A percentile compares a stretch with the other conserved stretches of the same genome.
These are phyloP conservation scores for Areca catechu DNA, from an alignment of 176 grass and related monocot genomes.

Conservation along the genomic window DNA sequence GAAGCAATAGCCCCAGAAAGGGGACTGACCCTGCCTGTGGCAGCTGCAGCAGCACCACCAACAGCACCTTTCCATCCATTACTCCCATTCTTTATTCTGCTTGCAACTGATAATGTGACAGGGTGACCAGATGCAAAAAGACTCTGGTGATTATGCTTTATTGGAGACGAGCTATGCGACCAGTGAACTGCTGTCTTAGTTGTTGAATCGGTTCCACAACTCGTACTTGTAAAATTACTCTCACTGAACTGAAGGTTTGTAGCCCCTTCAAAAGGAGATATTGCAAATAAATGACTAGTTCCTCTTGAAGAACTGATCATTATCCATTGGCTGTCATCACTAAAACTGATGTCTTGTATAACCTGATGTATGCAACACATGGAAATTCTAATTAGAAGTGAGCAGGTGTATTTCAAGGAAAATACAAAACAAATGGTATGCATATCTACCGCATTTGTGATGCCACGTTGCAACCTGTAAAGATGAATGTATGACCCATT, in stretches of 20 bases:
- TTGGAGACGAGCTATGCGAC: constrained; percentile 33
- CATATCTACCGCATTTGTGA: constrained; percentile 72
- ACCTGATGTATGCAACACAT: constrained; percentile 42
- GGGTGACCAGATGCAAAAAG: constrained; percentile 40
- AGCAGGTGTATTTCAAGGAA: constrained; percentile 11
- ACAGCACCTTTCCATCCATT: constrained; percentile 68
- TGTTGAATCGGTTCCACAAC: constrained; percentile 32
- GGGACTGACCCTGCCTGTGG: constrained; percentile 49
- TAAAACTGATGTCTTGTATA: constrained; percentile 97
- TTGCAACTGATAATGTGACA: constrained; percentile 70
- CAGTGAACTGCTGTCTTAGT: constrained; percentile 25
- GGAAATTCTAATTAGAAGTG: constrained; percentile 13
- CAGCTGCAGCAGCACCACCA: constrained; percentile 57
- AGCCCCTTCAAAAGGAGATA: constrained; percentile 51
- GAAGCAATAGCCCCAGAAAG: constrained; percentile 59
- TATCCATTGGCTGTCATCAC: constrained; percentile 93
- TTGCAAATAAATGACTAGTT: constrained; percentile 81
- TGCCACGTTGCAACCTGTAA: constrained; percentile 85
- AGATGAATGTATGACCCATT: constrained; percentile 69
- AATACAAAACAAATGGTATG: constrained; percentile 10
- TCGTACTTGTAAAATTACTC: constrained; percentile 30
- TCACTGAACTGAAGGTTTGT: constrained; percentile 47
- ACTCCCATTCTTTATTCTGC: constrained; percentile 79
- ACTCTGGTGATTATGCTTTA: constrained; percentile 52
- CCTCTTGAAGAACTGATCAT: constrained; percentile 94